A percentile compares a stretch with the other conserved stretches of the same genome.
These are phyloP conservation scores for Penicillium sp. DNA, from an alignment of 2,329 filamentous ascomycete species.

Conservation along the genomic window DNA sequence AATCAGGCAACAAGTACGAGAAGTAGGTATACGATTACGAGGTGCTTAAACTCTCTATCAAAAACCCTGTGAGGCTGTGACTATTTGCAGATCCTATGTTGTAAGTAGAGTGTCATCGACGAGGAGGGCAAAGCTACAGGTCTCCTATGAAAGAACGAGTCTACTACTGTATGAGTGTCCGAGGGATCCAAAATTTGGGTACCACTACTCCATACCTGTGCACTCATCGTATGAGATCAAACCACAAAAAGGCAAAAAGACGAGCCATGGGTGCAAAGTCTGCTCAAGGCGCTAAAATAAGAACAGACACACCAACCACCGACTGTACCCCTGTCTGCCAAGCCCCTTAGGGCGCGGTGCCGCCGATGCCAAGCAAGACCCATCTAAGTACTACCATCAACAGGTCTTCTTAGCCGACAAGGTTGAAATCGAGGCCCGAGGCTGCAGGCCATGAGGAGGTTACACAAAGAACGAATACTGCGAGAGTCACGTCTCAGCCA, in stretches of 20 bases:
- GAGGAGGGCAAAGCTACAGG: not conserved
- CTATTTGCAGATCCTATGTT: not conserved
- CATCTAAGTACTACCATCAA: not conserved
- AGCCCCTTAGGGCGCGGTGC: not conserved
- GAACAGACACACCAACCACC: not conserved
- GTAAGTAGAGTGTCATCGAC: not conserved
- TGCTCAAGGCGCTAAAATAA: slow-evolving; percentile 2
- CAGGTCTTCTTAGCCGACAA: not conserved
- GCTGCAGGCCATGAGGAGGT: not conserved
- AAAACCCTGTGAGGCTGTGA: not conserved
- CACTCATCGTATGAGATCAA: not conserved
- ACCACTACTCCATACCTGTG: not conserved
- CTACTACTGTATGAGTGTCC: not conserved
- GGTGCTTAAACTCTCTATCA: not conserved
- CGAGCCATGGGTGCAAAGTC: not conserved
- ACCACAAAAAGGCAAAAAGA: not conserved
- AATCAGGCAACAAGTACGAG: not conserved
- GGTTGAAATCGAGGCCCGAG: slow-evolving; percentile 5
- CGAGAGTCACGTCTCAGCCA: slow-evolving; percentile 10
- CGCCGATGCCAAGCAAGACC: not conserved
- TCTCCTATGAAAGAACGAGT: too few relatives aligned
- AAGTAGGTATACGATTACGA: not conserved
- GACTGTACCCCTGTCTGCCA: not conserved
- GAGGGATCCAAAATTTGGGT: not conserved
- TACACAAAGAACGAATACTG: not conserved